These are phyloP conservation scores for Coemansia sp. DNA, from an alignment of 192 early-diverging fungal species.

Conservation along the genomic window DNA sequence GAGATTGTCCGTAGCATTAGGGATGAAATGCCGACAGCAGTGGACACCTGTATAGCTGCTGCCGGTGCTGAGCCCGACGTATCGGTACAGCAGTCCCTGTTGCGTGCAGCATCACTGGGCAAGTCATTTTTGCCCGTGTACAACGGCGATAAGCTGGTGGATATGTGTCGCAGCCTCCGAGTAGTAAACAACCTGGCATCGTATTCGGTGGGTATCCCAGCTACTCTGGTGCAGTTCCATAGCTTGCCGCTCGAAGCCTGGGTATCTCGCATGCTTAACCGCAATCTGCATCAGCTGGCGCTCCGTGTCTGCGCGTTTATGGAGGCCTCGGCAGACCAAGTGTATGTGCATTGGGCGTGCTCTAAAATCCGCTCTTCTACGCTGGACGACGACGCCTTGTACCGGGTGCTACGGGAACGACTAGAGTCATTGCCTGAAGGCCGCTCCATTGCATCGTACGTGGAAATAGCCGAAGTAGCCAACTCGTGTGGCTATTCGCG, in stretches of 20 bases:
- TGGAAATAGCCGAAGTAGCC: constrained; percentile 91
- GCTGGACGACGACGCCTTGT: constrained; percentile 86
- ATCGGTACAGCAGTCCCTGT: constrained; percentile 72
- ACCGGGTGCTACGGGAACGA: constrained; percentile 74
- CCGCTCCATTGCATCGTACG: constrained; percentile 59
- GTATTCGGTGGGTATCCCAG: constrained; percentile 83
- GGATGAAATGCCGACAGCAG: constrained; percentile 75
- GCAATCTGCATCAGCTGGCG: constrained; percentile 84
- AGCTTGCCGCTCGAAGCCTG: constrained; percentile 76
- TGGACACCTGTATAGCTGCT: constrained; percentile 88
- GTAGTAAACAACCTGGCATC: constrained; percentile 87
- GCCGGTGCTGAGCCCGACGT: constrained; percentile 84
- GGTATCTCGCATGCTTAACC: constrained; percentile 77
- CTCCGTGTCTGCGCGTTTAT: constrained; percentile 81
- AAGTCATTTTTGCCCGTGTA: constrained; percentile 88
- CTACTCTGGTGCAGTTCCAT: constrained; percentile 77
- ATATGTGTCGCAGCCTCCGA: constrained; percentile 80
- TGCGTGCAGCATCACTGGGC: constrained; percentile 87
- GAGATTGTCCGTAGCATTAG: constrained; percentile 90
- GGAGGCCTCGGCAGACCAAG: constrained; percentile 71
- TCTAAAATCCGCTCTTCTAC: constrained; percentile 79
- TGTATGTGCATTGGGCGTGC: constrained; percentile 96
- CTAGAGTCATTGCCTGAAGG: constrained; percentile 56
- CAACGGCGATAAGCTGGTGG: constrained; percentile 80
- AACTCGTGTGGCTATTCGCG: constrained; percentile 76